Base-by-base conservation (phyloP, 2,329 filamentous ascomycete species). In the Westerdykella ornata region DNA sequence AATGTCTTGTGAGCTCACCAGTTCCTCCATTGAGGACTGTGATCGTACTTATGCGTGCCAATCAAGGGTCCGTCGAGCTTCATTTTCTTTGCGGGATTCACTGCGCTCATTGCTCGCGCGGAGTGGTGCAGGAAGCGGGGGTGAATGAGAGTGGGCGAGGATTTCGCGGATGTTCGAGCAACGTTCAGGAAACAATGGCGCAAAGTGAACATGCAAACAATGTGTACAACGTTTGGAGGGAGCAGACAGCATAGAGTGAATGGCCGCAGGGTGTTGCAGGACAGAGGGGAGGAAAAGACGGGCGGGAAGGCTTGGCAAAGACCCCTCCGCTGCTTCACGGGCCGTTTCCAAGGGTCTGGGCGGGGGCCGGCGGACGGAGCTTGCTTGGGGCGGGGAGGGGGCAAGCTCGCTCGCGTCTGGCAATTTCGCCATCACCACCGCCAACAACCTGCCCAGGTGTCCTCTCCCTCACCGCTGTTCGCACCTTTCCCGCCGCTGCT, bases 31-130 rank as follows among this genome's bases (percentile, higher is more conserved):
- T 16, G 13, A 13, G 16, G 38, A 43, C 18, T n/a, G n/a, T 20
- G 11, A 22, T 41, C 52, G 40, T 67, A 76, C 74, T 84, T 96
- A 78, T 98, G 92, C 20, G 92, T 98, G 62, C 89, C 92, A 64
- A 96, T 94, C 54, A 81, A 70, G 50, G 67, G 67, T 48, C 72
- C 69, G 48, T 78, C 74, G 55, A 83, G 86, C 77, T 94, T 95
- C 66, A 94, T 71, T 67, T 86, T 84, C 72, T 97, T 97, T 48
- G 82, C 77, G 54, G 63, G 63, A 53, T 62, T 61, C 47, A 65
- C 61, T 35, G 55, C 50, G 34, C 60, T 49, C 60, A 64, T 65
- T 41, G 47, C 46, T 14, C 39, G 51, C 34, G 42, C 8, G 37
- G 17, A 43, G 37, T 13, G 13, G 15, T 37, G 42, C 16, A 26